Base-by-base conservation (phyloP, 108 stramenopile genomes). In the Craspedostauros australis region DNA sequence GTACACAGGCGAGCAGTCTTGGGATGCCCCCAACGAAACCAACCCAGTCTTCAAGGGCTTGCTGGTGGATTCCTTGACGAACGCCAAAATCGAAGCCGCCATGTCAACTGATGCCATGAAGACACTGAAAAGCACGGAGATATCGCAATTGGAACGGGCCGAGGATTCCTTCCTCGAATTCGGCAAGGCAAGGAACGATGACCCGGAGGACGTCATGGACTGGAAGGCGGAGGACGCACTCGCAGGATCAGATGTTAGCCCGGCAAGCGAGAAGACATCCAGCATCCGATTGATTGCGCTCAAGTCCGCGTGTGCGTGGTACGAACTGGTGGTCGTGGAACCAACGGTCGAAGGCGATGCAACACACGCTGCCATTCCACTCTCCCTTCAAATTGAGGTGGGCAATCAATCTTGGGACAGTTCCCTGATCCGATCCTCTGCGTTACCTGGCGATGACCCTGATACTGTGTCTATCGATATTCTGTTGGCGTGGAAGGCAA, bases 391-490 rank as follows among this genome's bases (percentile, higher is more conserved):
- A 39, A 70, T 90, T 53, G 79, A 86, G 75, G 74, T 85, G 16
- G 82, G 84, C 15, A 75, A 84, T 51, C 82, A 80, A 28, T 86
- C 84, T 20, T 90, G 88, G 88, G 88, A 90, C 46, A 77, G 82
- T 28, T 83, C 88, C 0, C 60, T 86, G 2, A 76, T 90, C 46
- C 64, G 70, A 45, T 39, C 67, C n/a, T n/a, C n/a, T n/a, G n/a
- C n/a, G n/a, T n/a, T n/a, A n/a, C n/a, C n/a, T n/a, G n/a, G n/a
- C n/a, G n/a, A n/a, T n/a, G n/a, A n/a, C n/a, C n/a, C n/a, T n/a
- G n/a, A n/a, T n/a, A n/a, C n/a, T n/a, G n/a, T n/a, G n/a, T n/a
- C n/a, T n/a, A n/a, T n/a, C n/a, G n/a, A n/a, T n/a, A n/a, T n/a
- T n/a, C n/a, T n/a, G n/a, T n/a, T n/a, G n/a, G n/a, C n/a, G n/a